Percentiles rank a stretch among this genome's conserved stretches.
Evolutionary conservation across 139 green algal genomes (phyloP).

Genomic region (Chlamydomonas urium): DNA sequence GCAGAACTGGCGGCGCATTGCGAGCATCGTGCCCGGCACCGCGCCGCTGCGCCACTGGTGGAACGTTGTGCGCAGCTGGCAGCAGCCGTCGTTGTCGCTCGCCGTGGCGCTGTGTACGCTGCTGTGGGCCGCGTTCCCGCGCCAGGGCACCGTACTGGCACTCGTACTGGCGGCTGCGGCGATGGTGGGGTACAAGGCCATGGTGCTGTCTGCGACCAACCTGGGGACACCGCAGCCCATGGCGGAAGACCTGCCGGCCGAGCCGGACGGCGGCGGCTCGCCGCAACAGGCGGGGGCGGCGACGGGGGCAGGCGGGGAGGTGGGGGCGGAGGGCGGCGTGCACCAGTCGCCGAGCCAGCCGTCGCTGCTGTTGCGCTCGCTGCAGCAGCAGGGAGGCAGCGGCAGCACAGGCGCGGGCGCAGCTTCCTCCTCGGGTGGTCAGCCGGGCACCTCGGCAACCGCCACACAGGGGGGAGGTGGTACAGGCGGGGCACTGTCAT

Average conservation of each 20-base stretch:
- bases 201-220: neutral
- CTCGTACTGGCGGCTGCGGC: neutral
- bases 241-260: conserved; percentile 13
- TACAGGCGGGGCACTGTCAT: too few relatives aligned
- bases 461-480: too few relatives aligned
- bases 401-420: neutral
- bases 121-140: conserved; percentile 10
- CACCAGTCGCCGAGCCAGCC: neutral
- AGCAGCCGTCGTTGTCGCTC: conserved; percentile 3
- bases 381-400: conserved; percentile 4
- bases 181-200: conserved; percentile 4
- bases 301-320: neutral
- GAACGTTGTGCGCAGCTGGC: conserved; percentile 12
- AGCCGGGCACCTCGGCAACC: too few relatives aligned
- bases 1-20: conserved; percentile 31
- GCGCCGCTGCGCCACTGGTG: conserved; percentile 9
- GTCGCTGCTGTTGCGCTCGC: neutral
- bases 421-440: neutral
- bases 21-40: neutral
- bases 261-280: neutral
- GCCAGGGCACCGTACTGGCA: neutral
- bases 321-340: neutral
- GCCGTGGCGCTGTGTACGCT: neutral
- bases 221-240: conserved; percentile 5
- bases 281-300: neutral